Evolutionary conservation across 306 rosid species (phyloP).

Genomic region (Cicer cuneatum): DNA sequence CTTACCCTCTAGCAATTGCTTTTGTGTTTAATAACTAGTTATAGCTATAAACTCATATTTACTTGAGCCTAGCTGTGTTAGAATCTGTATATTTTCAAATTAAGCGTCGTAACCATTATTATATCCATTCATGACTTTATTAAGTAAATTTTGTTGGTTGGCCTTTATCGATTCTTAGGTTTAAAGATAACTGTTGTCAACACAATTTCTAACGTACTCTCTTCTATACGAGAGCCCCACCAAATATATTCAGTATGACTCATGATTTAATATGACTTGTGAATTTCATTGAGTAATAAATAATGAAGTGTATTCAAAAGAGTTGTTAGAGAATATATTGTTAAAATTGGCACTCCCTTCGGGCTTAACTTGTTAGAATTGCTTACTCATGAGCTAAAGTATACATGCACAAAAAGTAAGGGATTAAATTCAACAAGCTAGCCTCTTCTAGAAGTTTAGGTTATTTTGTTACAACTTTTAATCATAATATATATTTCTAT

Average conservation of each 20-base stretch:
- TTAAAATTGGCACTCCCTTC: background rate
- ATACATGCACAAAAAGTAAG: background rate
- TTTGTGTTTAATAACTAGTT: constrained; percentile 11
- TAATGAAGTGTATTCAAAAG: background rate
- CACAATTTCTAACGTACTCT: background rate
- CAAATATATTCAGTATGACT: too few relatives aligned
- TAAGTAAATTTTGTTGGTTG: background rate
- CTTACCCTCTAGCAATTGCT: constrained; percentile 28
- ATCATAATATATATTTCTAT: background rate
- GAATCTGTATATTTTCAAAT: background rate
- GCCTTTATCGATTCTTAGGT: background rate
- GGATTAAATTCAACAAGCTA: background rate
- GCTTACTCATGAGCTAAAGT: constrained; percentile 1
- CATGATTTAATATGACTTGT: background rate
- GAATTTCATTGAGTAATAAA: background rate
- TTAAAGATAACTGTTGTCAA: background rate
- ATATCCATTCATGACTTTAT: constrained; percentile 1
- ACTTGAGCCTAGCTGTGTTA: constrained; percentile 1
- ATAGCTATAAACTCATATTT: constrained; percentile 18
- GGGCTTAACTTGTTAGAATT: background rate
- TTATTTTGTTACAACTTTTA: background rate
- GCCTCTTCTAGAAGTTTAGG: constrained; percentile 2
- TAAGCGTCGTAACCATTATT: background rate
- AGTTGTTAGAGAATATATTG: background rate
- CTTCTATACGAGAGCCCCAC: background rate